Evolutionary conservation across 75 land plant species (phyloP), one percentile per base, ranked within the genome.

Genomic region (Pinus taeda): DNA sequence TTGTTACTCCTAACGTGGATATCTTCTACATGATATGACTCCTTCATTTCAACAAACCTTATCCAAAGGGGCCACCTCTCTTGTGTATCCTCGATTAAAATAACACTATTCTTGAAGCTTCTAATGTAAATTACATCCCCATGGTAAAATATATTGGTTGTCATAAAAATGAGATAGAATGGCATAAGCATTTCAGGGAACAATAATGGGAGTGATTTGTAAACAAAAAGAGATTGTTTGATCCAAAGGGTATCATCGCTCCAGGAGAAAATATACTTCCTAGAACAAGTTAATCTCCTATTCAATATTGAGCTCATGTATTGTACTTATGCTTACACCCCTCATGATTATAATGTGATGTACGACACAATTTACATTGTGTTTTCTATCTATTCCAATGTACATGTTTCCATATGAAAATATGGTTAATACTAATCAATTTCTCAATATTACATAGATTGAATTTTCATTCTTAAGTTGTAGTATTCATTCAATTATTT

Each of bases 101-200:
- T 39, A 66, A 63, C 24, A 57, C 57, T n/a, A 76, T 80, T 39
- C 15, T 80, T 4, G 17, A 69, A 2, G 36, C 33, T 18, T 77
- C 70, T 36, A 73, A 62, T 22, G 57, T 15, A 8, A 21, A 20
- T 20, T 45, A 53, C 29, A 60, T 80, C n/a, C 14, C 64, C 22
- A 59, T 58, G 45, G 76, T 75, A 72, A 57, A 76, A 59, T 80
- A 80, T 65, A 17, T 80, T 22, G 80, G 80, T 15, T 33, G 65
- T 22, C 77, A 76, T 49, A 7, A 42, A 1, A 62, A 17, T 15
- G 37, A 75, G 21, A 36, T 22, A 61, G 79, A 75, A 8, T 80
- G 82, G 82, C 24, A 45, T 9, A 22, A 80, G 36, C 82, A 80
- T 66, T 80, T 80, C 29, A 79, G 82, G 15, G 18, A 30, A 21